Base-by-base conservation (phyloP, 1,284 basidiomycete genomes). In the Rhodotorula sp. region DNA sequence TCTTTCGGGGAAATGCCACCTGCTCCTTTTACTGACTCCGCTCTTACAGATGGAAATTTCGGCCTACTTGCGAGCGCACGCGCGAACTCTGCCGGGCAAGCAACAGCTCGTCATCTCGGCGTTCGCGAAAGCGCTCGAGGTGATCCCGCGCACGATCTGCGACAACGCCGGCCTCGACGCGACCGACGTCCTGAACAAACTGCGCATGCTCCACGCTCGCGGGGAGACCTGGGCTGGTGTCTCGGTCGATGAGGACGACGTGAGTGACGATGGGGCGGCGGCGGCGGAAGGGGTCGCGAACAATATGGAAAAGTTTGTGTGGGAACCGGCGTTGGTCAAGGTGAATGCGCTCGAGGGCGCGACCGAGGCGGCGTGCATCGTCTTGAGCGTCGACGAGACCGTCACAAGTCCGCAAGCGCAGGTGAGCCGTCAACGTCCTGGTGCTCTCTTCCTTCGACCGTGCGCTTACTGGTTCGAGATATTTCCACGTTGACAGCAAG, bases 141-240 rank as follows among this genome's bases (percentile, higher is more conserved):
- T 95, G 77, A 98, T 99, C 78, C 96, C 96, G 37, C 89, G 96
- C 54, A 95, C 99, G 81, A 94, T 99, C 73, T 96, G 93, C 79
- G 95, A 99, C 82, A 99, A 99, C 79, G 96, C 96, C 26, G 96
- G 96, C 26, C 85, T 99, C 49, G 96, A 99, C 82, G 95, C 95
- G 1, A 99, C 95, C 18, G 96, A 99, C 79, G 87, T 99, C 65
- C 84, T 99, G 70, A 99, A 99, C 84, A 94, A 97, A 81, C 86
- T 99, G 67, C 89, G 96, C 69, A 98, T 97, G 93, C 89, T 90
- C 78, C 95, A 99, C 79, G 93, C 93, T 0, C 87, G 88, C 70
- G 93, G 91, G 57, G 83, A 85, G 64, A 87, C 85, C 68, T 98
- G 95, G 95, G 90, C 87, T 56, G 96, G 96, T 72, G 93, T 99